phyloP scores from a whole-genome alignment of 106 monocot genomes.

The Acorus gramineus region DNA sequence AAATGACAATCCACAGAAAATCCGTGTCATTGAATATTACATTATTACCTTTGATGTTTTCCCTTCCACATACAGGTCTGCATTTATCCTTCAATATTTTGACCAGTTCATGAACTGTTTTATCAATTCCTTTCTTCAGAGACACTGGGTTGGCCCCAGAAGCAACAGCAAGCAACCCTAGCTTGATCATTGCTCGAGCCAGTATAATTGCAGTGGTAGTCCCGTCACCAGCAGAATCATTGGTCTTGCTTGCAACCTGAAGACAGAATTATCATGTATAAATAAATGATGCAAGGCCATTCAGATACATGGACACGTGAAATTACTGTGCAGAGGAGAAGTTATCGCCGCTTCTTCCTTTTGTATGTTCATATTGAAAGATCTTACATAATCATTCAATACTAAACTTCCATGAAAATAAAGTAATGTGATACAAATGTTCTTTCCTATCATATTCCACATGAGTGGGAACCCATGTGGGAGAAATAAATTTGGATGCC shows the following conservation, averaged over 20 bases:
- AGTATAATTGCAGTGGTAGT: constrained; percentile 88
- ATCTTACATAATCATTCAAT: no score
- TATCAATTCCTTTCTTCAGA: constrained; percentile 90
- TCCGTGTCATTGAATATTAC: not conserved
- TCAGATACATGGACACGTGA: no score
- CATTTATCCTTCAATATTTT: constrained; percentile 45
- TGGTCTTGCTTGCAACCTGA: constrained; percentile 87
- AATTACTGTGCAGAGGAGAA: no score
- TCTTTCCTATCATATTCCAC: no score
- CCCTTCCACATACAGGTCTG: constrained; percentile 39
- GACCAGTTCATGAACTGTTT: constrained; percentile 56
- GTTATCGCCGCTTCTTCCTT: no score
- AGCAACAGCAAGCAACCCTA: constrained; percentile 62
- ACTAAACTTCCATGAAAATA: no score
- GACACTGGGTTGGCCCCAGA: constrained; percentile 84
- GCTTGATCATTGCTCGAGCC: constrained; percentile 82
- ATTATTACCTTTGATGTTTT: constrained; percentile 67
- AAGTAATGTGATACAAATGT: no score
- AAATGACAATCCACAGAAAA: no score
- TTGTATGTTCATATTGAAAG: no score
- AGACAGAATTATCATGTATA: not conserved
- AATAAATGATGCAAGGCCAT: not conserved
- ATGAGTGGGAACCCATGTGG: no score
- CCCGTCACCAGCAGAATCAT: constrained; percentile 86
- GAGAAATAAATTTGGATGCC: no score